Percentiles rank a stretch among this genome's conserved stretches.
Evolutionary conservation across 805 yeast genomes (phyloP).

Genomic region (Suhomyces pyralidae): DNA sequence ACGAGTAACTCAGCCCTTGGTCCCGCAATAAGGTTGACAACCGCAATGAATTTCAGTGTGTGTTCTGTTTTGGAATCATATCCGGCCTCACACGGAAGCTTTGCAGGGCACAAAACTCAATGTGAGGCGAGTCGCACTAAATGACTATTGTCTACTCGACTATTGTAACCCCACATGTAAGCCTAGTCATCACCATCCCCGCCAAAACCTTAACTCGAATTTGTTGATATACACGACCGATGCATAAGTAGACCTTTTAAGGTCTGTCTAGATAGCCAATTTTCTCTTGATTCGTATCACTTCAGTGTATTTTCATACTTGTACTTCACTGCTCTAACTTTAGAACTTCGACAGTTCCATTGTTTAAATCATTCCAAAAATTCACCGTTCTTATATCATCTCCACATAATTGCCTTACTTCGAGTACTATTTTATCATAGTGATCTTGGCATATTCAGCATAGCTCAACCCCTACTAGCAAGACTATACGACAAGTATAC

Average conservation of each 20-base stretch:
- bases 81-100: background rate
- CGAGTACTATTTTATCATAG: background rate
- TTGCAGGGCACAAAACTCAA: background rate
- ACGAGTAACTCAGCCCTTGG: background rate
- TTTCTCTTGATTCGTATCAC: background rate
- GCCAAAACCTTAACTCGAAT: background rate
- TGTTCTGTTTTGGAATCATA: background rate
- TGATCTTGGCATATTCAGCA: background rate
- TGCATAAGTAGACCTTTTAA: background rate
- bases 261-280: background rate
- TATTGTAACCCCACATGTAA: constrained; percentile 1
- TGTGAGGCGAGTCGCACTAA: background rate
- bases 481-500: background rate
- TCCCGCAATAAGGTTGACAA: background rate
- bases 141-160: background rate
- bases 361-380: background rate
- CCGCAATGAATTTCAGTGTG: background rate
- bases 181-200: constrained; percentile 2
- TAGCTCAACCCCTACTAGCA: background rate
- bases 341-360: background rate
- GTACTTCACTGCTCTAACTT: background rate
- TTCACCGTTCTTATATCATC: background rate
- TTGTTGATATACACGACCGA: background rate
- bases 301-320: background rate
- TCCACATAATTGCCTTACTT: background rate